Base-by-base conservation (phyloP, 495 filamentous ascomycete species). In the Penicillium nucicola region DNA sequence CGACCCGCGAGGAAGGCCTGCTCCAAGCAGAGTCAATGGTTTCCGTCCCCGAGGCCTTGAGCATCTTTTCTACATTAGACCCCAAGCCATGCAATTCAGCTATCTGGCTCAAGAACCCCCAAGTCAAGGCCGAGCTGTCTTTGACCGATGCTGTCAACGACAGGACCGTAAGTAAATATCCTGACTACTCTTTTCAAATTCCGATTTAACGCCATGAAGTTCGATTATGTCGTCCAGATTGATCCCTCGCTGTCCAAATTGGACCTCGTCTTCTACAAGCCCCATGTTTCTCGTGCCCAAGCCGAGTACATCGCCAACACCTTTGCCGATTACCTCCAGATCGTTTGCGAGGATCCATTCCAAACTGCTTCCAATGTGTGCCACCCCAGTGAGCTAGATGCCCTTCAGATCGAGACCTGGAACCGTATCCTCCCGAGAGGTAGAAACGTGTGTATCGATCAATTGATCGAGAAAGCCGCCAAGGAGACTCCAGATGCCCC, bases 261-360 rank as follows among this genome's bases (percentile, higher is more conserved):
- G 20, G 39, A 50, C n/a, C 57, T 66, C 52, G 61, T 58, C n/a
- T 64, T 61, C 53, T 59, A 56, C 48, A 64, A 61, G 13, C 42
- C 59, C 13, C 53, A 56, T n/a, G 34, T 66, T 19, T 58, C 57
- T 31, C 45, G 55, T 6, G 38, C 40, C 17, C 63, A 66, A 42
- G 57, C 55, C 15, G 40, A 51, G 32, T 58, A 60, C 15, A 53
- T 66, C 15, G 50, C 62, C 11, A 56, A 55, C 6, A 63, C 62
- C 5, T 68, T 59, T 39, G 48, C 30, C 59, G 64, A 52, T 47
- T 63, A 70, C 17, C 56, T 72, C 28, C 45, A 49, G 23, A 47
- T 33, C 35, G 25, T 67, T 46, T 39, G 48, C 55, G n/a, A 39
- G 15, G 43, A 55, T 37, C 36, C 19, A 25, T 18, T 50, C n/a